Evolutionary conservation across 2,329 filamentous ascomycete genomes (phyloP), one percentile per base, ranked within the genome.

Genomic region (Aureobasidium sp.): DNA sequence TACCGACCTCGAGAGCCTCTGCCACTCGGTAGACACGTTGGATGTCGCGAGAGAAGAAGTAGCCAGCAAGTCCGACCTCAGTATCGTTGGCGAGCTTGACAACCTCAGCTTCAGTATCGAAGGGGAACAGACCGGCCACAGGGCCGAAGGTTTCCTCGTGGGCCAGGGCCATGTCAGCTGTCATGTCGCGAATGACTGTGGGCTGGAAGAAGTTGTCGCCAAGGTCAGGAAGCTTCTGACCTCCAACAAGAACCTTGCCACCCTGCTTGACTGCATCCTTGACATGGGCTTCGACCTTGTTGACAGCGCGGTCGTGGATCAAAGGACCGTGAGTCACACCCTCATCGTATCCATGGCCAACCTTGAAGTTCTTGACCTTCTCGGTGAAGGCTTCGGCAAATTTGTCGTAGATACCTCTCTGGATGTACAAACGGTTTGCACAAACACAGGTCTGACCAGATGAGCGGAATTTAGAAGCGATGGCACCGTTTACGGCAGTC

Each of bases 81-180:
- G 90, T 81, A 46, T 79, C 76, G 75, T 99, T 99, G 4, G 94
- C 93, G 67, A 93, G 77, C 65, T 83, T 80, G 34, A 97, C 85
- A 5, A 96, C 94, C 70, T 97, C 92, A 59, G 88, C 87, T 76
- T 97, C 94, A 0, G 87, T 91, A 51, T 90, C 84, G 72, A 97
- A 99, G 53, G 86, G 83, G 79, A 97, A 97, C 15, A 97, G 76
- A 0, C 89, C 93, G 0, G 92, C 93, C 0, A 97, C 89, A 2
- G 94, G 94, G 0, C 94, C 94, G 72, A 99, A 99, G 0, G 93
- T 99, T 80, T 99, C 94, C 75, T 97, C 93, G 1, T 79, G 79
- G 5, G 90, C 87, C 67, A 97, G 82, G 64, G 84, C 82, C 94
- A 97, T 97, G 46, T 92, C 86, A 63, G 82, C 79, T 12, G 82